Base-by-base conservation (phyloP, 129 eudicot genomes). In the Tanacetum coccineum region DNA sequence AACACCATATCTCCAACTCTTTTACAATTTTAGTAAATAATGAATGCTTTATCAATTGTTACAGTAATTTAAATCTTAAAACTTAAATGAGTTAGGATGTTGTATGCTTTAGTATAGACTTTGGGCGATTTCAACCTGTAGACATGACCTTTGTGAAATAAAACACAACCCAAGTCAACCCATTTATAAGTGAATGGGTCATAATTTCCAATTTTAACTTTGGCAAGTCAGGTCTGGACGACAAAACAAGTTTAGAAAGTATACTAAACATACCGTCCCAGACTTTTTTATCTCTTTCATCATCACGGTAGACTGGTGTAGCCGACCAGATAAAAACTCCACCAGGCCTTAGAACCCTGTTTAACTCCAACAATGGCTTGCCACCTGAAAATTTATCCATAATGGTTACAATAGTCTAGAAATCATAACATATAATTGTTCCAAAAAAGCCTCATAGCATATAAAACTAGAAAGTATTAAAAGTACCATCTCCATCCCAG, bases 271-370 rank as follows among this genome's bases (percentile, higher is more conserved):
- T 74, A 89, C 97, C 75, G 10, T 87, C 82, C 99, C 99, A 94
- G 59, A 84, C 83, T 39, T 67, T 78, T 76, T 75, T 72, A 77
- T 94, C 88, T 71, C 79, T 79, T 62, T 87, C 95, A 59, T 89
- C 87, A 19, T 71, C 59, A 0, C 83, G 95, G 52, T 94, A 94
- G 30, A 94, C 99, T 60, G 99, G 99, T 68, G 97, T 94, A 32
- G 99, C 99, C 26, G 99, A 94, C 99, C 97, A 94, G 48, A 94
- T 73, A 75, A 89, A 94, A 82, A 76, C 89, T 26, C 99, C 99
- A 39, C 99, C 99, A 19, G 99, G 99, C 81, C 99, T 84, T 25
- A 94, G 77, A 75, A 94, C 56, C 72, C 99, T 82, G 73, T 94
- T 94, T 50, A 89, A 83, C 74, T 94, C 99, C 90, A 87, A 72